These are phyloP conservation scores for Acacia concinna DNA, from an alignment of 331 rosid species.

Conservation along the genomic window DNA sequence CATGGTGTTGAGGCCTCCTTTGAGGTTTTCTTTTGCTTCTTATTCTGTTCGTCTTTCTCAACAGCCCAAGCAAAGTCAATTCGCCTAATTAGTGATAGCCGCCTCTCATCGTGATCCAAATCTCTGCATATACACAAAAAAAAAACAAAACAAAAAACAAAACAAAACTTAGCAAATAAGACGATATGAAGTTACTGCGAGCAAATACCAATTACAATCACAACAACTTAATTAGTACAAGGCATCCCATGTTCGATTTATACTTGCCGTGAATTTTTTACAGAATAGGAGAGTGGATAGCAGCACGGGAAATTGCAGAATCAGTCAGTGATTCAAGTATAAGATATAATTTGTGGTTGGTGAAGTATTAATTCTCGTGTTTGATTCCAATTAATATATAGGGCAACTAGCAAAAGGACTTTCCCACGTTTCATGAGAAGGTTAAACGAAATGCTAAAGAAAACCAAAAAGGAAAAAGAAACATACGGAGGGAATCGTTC, in stretches of 20 bases:
- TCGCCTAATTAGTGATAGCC: slow-evolving; percentile 67
- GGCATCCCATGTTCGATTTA: neutral
- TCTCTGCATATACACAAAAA: slow-evolving; percentile 42
- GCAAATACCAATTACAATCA: neutral
- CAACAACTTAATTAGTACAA: neutral
- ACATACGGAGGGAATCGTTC: slow-evolving; percentile 80
- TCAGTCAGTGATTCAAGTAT: neutral
- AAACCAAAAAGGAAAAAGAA: slow-evolving; percentile 2
- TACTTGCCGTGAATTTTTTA: neutral
- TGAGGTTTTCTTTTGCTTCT: slow-evolving; percentile 75
- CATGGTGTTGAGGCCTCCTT: slow-evolving; percentile 78
- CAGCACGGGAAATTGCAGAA: neutral
- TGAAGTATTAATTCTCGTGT: neutral
- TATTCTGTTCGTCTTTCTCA: slow-evolving; percentile 72
- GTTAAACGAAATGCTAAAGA: neutral
- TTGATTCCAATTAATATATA: neutral
- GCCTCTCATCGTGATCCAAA: slow-evolving; percentile 78
- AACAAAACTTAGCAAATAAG: neutral
- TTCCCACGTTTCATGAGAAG: neutral
- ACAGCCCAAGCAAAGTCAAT: slow-evolving; percentile 91
- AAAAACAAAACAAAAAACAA: too few relatives aligned
- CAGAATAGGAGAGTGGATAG: neutral
- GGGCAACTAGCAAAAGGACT: neutral
- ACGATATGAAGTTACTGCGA: neutral
- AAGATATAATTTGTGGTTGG: neutral